Evolutionary conservation across 2,329 filamentous ascomycete genomes (phyloP).

Genomic region (Gyromitra esculenta): DNA sequence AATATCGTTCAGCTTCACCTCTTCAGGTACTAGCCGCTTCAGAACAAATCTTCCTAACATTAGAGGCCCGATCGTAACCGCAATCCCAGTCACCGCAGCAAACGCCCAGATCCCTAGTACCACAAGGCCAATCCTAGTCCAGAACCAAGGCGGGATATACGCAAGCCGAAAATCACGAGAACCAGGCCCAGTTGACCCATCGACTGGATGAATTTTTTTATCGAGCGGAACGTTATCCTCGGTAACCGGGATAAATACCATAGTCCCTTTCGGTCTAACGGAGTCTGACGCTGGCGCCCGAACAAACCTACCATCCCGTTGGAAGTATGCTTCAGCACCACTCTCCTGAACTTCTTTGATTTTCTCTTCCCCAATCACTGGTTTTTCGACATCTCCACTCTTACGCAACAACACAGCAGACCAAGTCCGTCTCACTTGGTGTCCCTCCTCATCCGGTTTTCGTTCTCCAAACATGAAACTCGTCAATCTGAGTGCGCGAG

Average conservation of each 20-base stretch:
- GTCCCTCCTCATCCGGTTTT: slow-evolving; percentile 81
- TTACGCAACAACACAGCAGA: slow-evolving; percentile 59
- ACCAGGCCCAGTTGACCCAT: slow-evolving; percentile 69
- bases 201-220: slow-evolving; percentile 65
- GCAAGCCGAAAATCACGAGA: slow-evolving; percentile 74
- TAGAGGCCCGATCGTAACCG: slow-evolving; percentile 85
- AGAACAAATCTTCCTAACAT: slow-evolving; percentile 84
- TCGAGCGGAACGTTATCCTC: slow-evolving; percentile 74
- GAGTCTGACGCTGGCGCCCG: slow-evolving; percentile 94
- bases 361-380: slow-evolving; percentile 56
- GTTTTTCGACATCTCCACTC: slow-evolving; percentile 60
- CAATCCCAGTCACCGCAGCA: slow-evolving; percentile 84
- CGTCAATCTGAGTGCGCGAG: slow-evolving; percentile 79
- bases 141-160: slow-evolving; percentile 87
- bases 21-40: slow-evolving; percentile 73
- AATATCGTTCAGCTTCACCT: slow-evolving; percentile 87
- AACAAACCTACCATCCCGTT: slow-evolving; percentile 82
- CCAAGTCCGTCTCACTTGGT: slow-evolving; percentile 71
- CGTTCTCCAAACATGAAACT: slow-evolving; percentile 93
- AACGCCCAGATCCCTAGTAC: slow-evolving; percentile 93
- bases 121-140: slow-evolving; percentile 80
- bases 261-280: slow-evolving; percentile 83
- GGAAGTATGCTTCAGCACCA: slow-evolving; percentile 64
- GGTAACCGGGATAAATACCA: slow-evolving; percentile 81
- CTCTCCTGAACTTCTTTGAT: slow-evolving; percentile 48